Percentiles rank a stretch among this genome's conserved stretches.
phyloP scores from a whole-genome alignment of 805 yeast genomes.

The Metahyphopichia silvanorum region DNA sequence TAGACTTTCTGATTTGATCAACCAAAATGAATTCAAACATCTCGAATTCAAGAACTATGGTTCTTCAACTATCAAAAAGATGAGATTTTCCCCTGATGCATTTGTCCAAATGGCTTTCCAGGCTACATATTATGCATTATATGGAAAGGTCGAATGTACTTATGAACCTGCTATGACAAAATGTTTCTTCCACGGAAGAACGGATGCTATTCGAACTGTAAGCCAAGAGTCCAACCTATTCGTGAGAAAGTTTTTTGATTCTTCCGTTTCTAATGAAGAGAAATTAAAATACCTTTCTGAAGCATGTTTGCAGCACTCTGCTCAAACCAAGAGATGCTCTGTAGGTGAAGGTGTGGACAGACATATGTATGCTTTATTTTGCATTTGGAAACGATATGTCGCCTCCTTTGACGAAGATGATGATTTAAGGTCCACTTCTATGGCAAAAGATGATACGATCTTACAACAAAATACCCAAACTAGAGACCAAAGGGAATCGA shows the following conservation, averaged over 20 bases:
- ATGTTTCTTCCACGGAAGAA: slow-evolving; percentile 80
- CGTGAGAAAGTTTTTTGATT: slow-evolving; percentile 81
- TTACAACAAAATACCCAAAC: neutral
- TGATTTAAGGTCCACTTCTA: slow-evolving; percentile 6
- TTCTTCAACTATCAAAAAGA: slow-evolving; percentile 69
- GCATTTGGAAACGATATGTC: slow-evolving; percentile 76
- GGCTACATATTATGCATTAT: slow-evolving; percentile 85
- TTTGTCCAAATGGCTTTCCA: slow-evolving; percentile 92
- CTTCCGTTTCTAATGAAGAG: slow-evolving; percentile 50
- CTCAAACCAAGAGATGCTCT: slow-evolving; percentile 65
- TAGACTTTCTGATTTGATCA: slow-evolving; percentile 77
- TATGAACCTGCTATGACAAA: slow-evolving; percentile 98
- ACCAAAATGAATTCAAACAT: slow-evolving; percentile 83
- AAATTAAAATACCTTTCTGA: slow-evolving; percentile 58
- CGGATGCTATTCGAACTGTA: slow-evolving; percentile 88
- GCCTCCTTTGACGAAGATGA: slow-evolving; percentile 16
- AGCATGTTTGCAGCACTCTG: slow-evolving; percentile 71
- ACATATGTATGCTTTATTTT: slow-evolving; percentile 81
- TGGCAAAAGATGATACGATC: slow-evolving; percentile 19
- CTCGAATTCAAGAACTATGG: slow-evolving; percentile 75
- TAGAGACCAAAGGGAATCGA: slow-evolving; percentile 8
- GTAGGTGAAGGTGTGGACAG: slow-evolving; percentile 89
- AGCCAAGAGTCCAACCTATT: slow-evolving; percentile 75
- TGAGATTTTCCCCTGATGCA: slow-evolving; percentile 92
- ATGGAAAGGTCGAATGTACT: slow-evolving; percentile 90